A percentile compares a stretch with the other conserved stretches of the same genome.
phyloP scores from a whole-genome alignment of 2,329 filamentous ascomycete species.

The Stagonosporopsis chrysanthemi region DNA sequence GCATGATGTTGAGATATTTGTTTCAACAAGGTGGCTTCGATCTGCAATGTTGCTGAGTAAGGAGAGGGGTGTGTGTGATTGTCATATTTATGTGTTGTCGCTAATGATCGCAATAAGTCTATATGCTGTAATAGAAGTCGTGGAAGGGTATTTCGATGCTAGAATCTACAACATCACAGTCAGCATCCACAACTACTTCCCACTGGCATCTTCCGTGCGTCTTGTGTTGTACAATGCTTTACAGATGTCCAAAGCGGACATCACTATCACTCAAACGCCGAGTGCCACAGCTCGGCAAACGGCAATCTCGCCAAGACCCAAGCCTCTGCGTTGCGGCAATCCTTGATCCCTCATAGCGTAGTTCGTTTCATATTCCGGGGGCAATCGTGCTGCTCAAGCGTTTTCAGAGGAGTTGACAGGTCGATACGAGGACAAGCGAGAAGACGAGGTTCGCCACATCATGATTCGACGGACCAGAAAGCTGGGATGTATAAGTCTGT shows the following conservation, averaged over 20 bases:
- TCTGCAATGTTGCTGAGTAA: too few relatives aligned
- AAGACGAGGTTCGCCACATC: conserved; percentile 30
- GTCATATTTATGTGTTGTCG: not conserved
- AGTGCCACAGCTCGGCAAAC: conserved; percentile 6
- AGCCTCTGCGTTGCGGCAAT: not conserved
- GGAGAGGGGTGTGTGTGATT: not conserved
- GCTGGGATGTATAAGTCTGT: conserved; percentile 31
- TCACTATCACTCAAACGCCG: not conserved
- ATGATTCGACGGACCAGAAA: conserved; percentile 30
- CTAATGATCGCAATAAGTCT: conserved; percentile 4
- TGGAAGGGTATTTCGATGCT: not conserved
- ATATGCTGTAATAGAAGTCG: conserved; percentile 11
- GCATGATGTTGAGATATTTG: too few relatives aligned
- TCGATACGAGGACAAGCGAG: conserved; percentile 25
- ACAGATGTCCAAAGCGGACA: too few relatives aligned
- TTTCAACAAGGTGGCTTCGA: too few relatives aligned
- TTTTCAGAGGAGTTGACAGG: conserved; percentile 29
- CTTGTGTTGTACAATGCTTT: not conserved
- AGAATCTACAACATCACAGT: not conserved
- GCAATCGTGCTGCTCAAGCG: conserved; percentile 19
- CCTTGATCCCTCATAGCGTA: not conserved
- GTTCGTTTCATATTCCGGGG: not conserved
- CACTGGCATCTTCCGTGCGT: not conserved
- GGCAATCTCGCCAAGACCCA: conserved; percentile 13
- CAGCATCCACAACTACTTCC: not conserved